Percentiles rank a stretch among this genome's conserved stretches.
Conservation (phyloP, 2,329 filamentous ascomycete genomes). For the Alternaria conjuncta region DNA sequence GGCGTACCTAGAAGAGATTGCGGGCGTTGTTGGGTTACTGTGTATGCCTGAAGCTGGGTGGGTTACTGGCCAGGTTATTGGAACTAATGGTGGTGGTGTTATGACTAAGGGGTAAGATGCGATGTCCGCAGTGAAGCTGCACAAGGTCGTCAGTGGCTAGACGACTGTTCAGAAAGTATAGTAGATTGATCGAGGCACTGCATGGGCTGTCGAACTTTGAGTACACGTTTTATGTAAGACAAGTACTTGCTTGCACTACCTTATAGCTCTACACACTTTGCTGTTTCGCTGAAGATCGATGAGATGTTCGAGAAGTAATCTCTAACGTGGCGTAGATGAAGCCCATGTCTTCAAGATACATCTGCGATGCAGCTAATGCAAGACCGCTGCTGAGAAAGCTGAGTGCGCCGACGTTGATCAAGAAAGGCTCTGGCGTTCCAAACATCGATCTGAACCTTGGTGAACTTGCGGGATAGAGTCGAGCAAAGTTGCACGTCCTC, state of each 20-base stretch:
- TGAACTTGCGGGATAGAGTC: too few species aligned
- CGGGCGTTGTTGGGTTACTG: constrained; percentile 75
- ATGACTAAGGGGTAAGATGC: constrained; percentile 48
- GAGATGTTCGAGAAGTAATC: neutral
- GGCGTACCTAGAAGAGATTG: constrained; percentile 71
- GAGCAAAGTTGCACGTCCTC: too few species aligned
- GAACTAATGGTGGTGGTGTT: constrained; percentile 76
- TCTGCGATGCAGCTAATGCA: too few species aligned
- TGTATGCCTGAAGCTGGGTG: constrained; percentile 71
- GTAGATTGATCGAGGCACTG: neutral
- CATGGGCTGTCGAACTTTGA: neutral
- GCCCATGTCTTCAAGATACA: too few species aligned
- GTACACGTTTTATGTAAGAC: neutral
- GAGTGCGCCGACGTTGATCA: too few species aligned
- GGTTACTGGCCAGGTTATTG: constrained; percentile 77
- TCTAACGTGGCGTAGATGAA: too few species aligned
- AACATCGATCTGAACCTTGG: too few species aligned
- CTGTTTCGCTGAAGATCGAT: neutral
- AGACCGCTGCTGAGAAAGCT: too few species aligned
- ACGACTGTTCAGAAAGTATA: neutral
- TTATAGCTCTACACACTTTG: neutral
- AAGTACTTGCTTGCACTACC: neutral
- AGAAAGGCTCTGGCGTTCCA: too few species aligned
- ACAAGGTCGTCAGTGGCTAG: neutral
- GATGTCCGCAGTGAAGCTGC: neutral